phyloP scores from a whole-genome alignment of 129 eudicot genomes.

The Kitagawia praeruptora region DNA sequence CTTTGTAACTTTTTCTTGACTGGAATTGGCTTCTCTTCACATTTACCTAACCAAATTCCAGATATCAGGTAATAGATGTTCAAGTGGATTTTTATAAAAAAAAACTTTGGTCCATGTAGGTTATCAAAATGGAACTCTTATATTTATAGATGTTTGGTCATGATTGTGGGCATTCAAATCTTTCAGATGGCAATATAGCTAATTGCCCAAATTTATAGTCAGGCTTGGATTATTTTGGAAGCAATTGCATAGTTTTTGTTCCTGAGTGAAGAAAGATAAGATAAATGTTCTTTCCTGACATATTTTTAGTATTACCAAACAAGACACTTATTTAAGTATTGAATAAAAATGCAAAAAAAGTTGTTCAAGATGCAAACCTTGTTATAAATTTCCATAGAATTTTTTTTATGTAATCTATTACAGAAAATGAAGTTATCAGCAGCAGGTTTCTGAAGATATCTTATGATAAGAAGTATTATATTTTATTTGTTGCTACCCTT shows the following conservation, averaged over 20 bases:
- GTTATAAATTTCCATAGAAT: neutral
- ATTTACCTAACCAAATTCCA: neutral
- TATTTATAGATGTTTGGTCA: neutral
- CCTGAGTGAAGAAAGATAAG: neutral
- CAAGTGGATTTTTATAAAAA: neutral
- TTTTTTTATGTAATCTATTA: neutral
- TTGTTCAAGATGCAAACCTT: neutral
- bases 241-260: neutral
- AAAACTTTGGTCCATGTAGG: neutral
- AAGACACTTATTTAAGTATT: neutral
- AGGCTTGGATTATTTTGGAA: neutral
- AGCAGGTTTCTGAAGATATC: neutral
- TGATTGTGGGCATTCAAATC: neutral
- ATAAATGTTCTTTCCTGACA: neutral
- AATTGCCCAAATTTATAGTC: neutral
- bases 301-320: neutral
- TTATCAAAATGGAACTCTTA: neutral
- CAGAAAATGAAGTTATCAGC: neutral
- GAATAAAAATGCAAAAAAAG: neutral
- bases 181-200: neutral
- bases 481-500: slow-evolving; percentile 6
- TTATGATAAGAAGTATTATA: neutral
- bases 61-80: neutral
- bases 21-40: neutral
- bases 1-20: neutral